Evolutionary conservation across 2,329 filamentous ascomycete species (phyloP), one percentile per base, ranked within the genome.

Genomic region (Helotiales sp.): DNA sequence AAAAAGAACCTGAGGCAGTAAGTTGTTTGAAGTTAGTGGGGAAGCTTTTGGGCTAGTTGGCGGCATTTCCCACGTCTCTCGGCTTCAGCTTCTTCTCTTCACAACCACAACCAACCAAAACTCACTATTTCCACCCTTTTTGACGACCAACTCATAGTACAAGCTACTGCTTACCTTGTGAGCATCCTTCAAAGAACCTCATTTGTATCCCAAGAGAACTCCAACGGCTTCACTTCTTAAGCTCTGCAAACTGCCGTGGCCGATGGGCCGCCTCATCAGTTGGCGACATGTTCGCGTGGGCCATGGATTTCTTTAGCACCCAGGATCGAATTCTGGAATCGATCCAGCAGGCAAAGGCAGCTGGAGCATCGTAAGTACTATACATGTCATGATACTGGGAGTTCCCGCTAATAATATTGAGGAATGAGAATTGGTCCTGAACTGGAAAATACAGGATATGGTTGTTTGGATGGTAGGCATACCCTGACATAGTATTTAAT

Each of bases 301-400:
- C 49, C n/a, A 1, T 52, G 28, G 50, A 63, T 11, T 89, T 84
- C 71, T 82, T 85, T 71, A 87, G 86, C 47, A 89, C 89, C 74
- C 76, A 79, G 3, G 80, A 83, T 60, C 81, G 87, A 17, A 89
- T 89, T 68, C 81, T 87, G 43, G 81, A 87, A 74, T 85, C 83
- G 67, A 85, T 89, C 68, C 79, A 77, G 26, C 72, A 72, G 37
- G 86, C 87, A 28, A 89, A 88, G 74, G 79, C 77, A 22, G 79
- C 80, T 2, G 84, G 85, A 15, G 86, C 86, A 15, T 52, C 49
- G 49, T 52, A 26, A 52, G 49, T 52, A n/a, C n/a, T n/a, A n/a
- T n/a, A 4, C 11, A 26, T 52, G 24, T 5, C 15, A 30, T 15
- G 6, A 11, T 3, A 52, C 0, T 52, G 2, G 5, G 8, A 30